phyloP scores from a whole-genome alignment of 768 basidiomycete genomes.

The Suillus luteus region DNA sequence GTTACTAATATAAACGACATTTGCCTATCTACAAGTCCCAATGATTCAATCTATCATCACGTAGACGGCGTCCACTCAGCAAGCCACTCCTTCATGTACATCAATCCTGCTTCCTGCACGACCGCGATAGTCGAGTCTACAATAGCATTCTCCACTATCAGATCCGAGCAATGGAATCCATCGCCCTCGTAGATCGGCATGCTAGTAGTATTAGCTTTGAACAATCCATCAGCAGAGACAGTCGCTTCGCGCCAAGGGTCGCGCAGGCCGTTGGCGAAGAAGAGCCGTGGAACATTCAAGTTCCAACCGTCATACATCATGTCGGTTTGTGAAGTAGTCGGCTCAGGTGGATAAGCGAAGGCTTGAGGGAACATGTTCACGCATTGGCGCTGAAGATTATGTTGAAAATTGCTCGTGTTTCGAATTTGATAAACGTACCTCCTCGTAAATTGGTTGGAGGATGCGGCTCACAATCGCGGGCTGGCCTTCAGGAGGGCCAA shows the following conservation, averaged over 20 bases:
- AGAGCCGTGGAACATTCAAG: conserved; percentile 54
- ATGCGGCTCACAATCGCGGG: conserved; percentile 40
- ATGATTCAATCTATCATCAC: background rate
- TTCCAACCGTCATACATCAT: conserved; percentile 62
- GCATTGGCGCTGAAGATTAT: conserved; percentile 60
- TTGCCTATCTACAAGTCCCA: background rate
- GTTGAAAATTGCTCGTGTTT: background rate
- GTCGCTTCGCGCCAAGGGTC: conserved; percentile 77
- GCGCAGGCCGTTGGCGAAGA: conserved; percentile 67
- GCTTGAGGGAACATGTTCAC: conserved; percentile 64
- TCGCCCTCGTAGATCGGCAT: conserved; percentile 62
- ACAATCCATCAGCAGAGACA: conserved; percentile 55
- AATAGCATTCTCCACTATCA: conserved; percentile 41
- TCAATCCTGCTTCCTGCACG: conserved; percentile 57
- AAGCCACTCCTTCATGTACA: conserved; percentile 59
- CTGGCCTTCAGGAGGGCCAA: conserved; percentile 38
- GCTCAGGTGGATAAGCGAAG: conserved; percentile 50
- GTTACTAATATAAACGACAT: background rate
- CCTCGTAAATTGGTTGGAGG: conserved; percentile 30
- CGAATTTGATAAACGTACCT: conserved; percentile 21
- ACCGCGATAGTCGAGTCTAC: conserved; percentile 52
- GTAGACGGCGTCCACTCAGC: conserved; percentile 33
- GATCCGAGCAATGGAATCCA: conserved; percentile 71
- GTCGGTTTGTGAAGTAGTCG: conserved; percentile 48
- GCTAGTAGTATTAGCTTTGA: conserved; percentile 46